Base-by-base conservation (phyloP, 2,329 filamentous ascomycete genomes). In the Colletotrichum neosansevieriae region DNA sequence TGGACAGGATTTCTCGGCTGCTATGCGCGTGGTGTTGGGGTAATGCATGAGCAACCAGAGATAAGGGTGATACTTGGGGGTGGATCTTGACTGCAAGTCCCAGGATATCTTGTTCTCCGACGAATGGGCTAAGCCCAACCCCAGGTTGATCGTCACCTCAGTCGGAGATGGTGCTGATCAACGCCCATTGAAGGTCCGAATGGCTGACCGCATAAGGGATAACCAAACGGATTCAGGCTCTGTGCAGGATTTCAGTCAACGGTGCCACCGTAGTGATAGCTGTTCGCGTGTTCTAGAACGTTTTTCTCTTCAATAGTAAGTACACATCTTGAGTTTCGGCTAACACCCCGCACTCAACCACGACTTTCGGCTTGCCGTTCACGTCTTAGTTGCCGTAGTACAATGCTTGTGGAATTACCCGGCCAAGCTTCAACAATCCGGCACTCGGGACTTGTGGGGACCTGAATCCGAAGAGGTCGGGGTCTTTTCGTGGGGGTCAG, bases 401-500 rank as follows among this genome's bases (percentile, higher is more conserved):
- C 29, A 7, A 29, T 7, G 29, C 29, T 29, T 29, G 38, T 32
- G 58, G 38, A 49, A 38, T 32, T 19, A 19, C 54, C 36, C 29
- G 9, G 34, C 13, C 19, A 61, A 53, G 45, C 36, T 42, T 53
- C 44, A 53, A 44, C 58, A 53, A 15, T 11, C 58, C 58, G 58
- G 58, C 47, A 53, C 38, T 50, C 12, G 6, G 2, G 34, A 50
- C 58, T 29, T 17, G 47, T 51, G 4, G 45, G 24, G n/a, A 34
- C 9, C 34, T 9, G 34, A 3, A 13, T 15, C 49, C 17, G 12
- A 53, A 19, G 29, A 51, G 21, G 36, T 38, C 10, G 34, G 38
- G 44, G 17, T 45, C 34, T 15, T 21, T 60, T 32, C 58, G 58
- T 61, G 58, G 58, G 58, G 58, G 58, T 61, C 58, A 50, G 15